Evolutionary conservation across 306 rosid species (phyloP), one percentile per base, ranked within the genome.

Genomic region (Mimosa bimucronata): DNA sequence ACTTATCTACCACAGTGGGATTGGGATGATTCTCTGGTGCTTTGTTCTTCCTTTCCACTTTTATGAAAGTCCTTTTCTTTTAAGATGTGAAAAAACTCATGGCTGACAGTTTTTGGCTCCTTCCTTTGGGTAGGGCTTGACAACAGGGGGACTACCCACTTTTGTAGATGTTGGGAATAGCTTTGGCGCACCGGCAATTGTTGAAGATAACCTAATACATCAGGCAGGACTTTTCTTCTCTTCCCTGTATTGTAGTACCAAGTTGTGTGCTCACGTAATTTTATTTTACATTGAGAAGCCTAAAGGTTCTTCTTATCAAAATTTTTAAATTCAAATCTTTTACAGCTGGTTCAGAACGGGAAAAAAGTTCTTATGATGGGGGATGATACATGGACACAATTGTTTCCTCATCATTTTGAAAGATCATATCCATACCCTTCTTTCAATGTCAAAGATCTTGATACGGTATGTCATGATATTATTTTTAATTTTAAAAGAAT

Each of bases 311-410:
- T 38, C 1, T 31, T 74, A 73, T 58, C 41, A 9, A 25, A 23
- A 50, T 76, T 60, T 38, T 38, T n/a, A 23, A 62, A 19, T 65
- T 73, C 29, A 16, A 40, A 12, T 34, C 5, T 18, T 66, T 75
- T 80, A 76, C 94, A 95, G 98, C 85, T 95, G 81, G 94, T 88
- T 85, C 90, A 90, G 80, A 95, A 87, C 72, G 98, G 98, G 86
- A 95, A 93, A 86, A 91, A 90, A 79, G 94, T 91, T 74, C 94
- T 91, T 71, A 92, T 95, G 98, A 91, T 95, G 98, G 98, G 98
- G 75, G 98, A 95, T 78, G 98, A 95, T 83, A 95, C 98, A n/a
- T 95, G 98, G 98, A 87, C 87, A 9, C 98, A 95, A 57, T 81
- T 95, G 91, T 92, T 92, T 89, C 98, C 98, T 64, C 80, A 77